Evolutionary conservation across 2,329 filamentous ascomycete species (phyloP), one percentile per base, ranked within the genome.

Genomic region (Aspergillus pseudoterreus): DNA sequence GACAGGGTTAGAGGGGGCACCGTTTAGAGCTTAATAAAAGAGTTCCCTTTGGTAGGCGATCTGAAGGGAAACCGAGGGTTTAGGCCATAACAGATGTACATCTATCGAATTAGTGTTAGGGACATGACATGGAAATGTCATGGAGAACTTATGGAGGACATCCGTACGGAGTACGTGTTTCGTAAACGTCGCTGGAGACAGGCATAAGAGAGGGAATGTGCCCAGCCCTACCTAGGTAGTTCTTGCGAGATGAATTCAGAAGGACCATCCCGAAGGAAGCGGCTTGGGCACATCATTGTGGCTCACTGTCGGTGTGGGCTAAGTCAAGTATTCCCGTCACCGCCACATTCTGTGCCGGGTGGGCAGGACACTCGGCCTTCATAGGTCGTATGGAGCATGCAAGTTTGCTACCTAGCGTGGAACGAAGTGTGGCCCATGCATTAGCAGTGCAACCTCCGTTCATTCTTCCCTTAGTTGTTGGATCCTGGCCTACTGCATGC

Each of bases 401-500:
- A 32, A 22, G 36, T 36, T 32, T 45, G 43, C 24, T 32, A 24
- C 33, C 44, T 49, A 47, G 43, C 38, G 32, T 30, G 43, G 21
- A 38, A 53, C 19, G 46, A 45, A 50, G 36, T 38, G 43, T 32
- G 52, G 43, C 33, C 48, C 42, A 11, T 60, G 58, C 57, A 60
- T 60, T 56, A 57, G 57, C 44, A 57, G 45, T 46, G 49, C 45
- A 30, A 30, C 27, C 27, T 30, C 27, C 10, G 27, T 30, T 30
- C 27, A 11, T 53, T 47, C 36, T 43, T 33, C n/a, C 45, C 39
- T 43, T 45, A 30, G 46, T 38, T 30, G 39, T 49, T 47, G 51
- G 50, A 27, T 50, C 51, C 8, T 21, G 42, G 39, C 15, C 48
- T 57, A 52, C 54, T 58, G 57, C 54, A 56, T 52, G 56, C 51